phyloP scores from a whole-genome alignment of 768 basidiomycete genomes.

The Mycena epipterygia region DNA sequence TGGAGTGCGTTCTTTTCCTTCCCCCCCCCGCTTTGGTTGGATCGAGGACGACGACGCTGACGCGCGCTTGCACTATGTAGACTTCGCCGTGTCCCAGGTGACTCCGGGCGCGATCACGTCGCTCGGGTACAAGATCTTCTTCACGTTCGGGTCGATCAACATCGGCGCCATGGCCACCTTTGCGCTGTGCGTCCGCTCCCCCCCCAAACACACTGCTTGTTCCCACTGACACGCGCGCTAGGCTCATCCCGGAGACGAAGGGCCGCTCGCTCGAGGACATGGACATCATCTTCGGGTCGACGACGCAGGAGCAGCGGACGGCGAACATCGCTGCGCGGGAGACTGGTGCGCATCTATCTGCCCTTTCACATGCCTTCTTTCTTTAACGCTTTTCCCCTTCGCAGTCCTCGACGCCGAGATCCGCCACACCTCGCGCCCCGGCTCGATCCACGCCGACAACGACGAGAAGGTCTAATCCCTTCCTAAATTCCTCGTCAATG shows the following conservation, averaged over 20 bases:
- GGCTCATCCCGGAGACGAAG: constrained; percentile 74
- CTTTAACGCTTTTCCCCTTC: too few species aligned
- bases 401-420: constrained; percentile 13
- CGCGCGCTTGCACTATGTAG: constrained; percentile 45
- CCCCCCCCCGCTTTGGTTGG: neutral
- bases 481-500: too few species aligned
- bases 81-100: constrained; percentile 79
- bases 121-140: constrained; percentile 81
- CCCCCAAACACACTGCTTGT: neutral
- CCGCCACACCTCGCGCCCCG: neutral
- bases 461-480: neutral
- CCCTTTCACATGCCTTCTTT: too few species aligned
- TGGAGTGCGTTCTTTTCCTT: constrained; percentile 67
- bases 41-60: neutral
- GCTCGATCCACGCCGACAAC: neutral
- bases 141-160: constrained; percentile 84
- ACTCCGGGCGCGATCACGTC: constrained; percentile 72
- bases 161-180: constrained; percentile 78
- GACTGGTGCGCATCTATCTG: neutral
- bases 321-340: constrained; percentile 65
- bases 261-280: constrained; percentile 68
- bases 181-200: constrained; percentile 62
- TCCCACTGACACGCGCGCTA: constrained; percentile 33
- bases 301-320: constrained; percentile 66
- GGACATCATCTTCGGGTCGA: constrained; percentile 69